phyloP scores from a whole-genome alignment of 2,329 filamentous ascomycete species.

The Monosporascus sp. region DNA sequence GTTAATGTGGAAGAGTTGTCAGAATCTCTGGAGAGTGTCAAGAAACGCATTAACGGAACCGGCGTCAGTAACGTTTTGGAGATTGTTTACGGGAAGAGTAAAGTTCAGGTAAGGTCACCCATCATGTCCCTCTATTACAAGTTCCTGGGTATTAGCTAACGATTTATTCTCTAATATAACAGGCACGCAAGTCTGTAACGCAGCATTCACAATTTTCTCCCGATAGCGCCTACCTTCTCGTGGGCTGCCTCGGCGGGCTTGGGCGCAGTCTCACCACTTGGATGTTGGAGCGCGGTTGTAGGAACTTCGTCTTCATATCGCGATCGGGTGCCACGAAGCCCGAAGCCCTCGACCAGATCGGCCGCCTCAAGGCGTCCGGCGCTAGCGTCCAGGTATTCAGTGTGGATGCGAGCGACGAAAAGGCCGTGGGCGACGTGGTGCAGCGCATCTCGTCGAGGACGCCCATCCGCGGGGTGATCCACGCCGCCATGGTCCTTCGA shows the following conservation, averaged over 20 bases:
- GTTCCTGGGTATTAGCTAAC: too few relatives aligned
- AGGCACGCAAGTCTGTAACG: too few relatives aligned
- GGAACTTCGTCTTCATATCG: slow-evolving; percentile 28
- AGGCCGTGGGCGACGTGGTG: slow-evolving; percentile 5
- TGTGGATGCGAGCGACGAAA: slow-evolving; percentile 8
- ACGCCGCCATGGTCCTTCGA: slow-evolving; percentile 21
- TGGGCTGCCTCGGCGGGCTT: slow-evolving; percentile 32
- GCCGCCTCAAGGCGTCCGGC: slow-evolving; percentile 5
- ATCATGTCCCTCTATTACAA: too few relatives aligned
- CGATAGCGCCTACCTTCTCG: slow-evolving; percentile 24
- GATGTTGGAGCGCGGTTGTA: slow-evolving; percentile 7
- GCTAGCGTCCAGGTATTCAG: slow-evolving; percentile 5
- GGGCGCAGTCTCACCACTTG: slow-evolving; percentile 24
- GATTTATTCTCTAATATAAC: too few relatives aligned
- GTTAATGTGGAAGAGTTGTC: too few relatives aligned
- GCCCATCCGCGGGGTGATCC: slow-evolving; percentile 18
- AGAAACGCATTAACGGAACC: too few relatives aligned
- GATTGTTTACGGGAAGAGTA: too few relatives aligned
- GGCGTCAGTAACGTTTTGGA: too few relatives aligned
- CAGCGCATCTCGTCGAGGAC: slow-evolving; percentile 1
- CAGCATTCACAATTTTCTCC: neutral
- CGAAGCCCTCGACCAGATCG: slow-evolving; percentile 15
- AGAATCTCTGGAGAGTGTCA: too few relatives aligned
- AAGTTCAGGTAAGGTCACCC: too few relatives aligned
- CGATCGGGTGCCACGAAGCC: slow-evolving; percentile 21